phyloP scores from a whole-genome alignment of 176 grass and related monocot species.

The Carex pumila region DNA sequence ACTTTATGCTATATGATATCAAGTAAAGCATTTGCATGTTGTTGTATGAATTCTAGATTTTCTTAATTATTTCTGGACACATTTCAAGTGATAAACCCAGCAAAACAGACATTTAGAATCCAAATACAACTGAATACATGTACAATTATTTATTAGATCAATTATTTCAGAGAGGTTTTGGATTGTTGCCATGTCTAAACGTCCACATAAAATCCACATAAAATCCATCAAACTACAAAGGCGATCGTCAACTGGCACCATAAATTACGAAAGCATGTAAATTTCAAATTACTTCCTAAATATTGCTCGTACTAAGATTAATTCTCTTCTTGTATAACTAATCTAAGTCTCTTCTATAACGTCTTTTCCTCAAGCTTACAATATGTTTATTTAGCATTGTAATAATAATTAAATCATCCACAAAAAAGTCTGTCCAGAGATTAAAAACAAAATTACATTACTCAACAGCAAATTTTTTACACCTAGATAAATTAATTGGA shows the following conservation, averaged over 20 bases:
- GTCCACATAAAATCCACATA: neutral
- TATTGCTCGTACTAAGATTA: too few species aligned
- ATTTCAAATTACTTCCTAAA: too few species aligned
- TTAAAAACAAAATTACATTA: neutral
- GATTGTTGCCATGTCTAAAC: neutral
- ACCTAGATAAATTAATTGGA: neutral
- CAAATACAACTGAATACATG: too few species aligned
- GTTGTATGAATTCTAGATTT: too few species aligned
- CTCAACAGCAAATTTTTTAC: neutral
- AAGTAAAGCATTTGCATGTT: neutral
- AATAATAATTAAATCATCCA: neutral
- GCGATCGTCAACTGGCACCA: too few species aligned
- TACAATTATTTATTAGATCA: neutral
- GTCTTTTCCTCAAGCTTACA: neutral
- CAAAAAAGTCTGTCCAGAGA: neutral
- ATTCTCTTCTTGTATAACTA: too few species aligned
- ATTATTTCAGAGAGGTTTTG: neutral
- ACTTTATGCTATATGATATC: too few species aligned
- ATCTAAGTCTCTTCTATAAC: too few species aligned
- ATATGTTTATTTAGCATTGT: neutral
- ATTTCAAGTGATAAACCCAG: too few species aligned
- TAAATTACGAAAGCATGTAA: too few species aligned
- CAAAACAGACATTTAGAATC: too few species aligned
- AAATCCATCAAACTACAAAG: neutral
- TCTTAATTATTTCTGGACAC: too few species aligned